A percentile compares a stretch with the other conserved stretches of the same genome.
Evolutionary conservation across 2,329 filamentous ascomycete genomes (phyloP).

Genomic region (Exophiala oligosperma): DNA sequence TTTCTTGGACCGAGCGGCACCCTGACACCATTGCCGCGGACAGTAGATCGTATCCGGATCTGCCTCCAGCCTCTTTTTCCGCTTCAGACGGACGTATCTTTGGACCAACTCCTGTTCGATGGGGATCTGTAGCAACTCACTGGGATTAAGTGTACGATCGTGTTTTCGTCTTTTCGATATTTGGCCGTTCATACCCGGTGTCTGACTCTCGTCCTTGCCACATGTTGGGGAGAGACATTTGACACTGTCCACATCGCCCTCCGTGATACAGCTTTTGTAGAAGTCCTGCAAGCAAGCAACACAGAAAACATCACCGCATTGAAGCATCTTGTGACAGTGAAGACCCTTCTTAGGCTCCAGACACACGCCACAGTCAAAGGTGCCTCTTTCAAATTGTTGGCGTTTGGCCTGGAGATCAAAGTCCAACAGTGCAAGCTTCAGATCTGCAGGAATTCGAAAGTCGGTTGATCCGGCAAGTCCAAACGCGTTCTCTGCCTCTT

Average conservation of each 20-base stretch:
- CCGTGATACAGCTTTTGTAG: slow-evolving; percentile 82
- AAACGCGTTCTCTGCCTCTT: slow-evolving; percentile 57
- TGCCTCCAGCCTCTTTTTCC: slow-evolving; percentile 87
- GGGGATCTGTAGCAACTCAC: slow-evolving; percentile 78
- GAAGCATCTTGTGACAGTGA: slow-evolving; percentile 75
- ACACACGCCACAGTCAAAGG: slow-evolving; percentile 86
- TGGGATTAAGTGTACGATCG: slow-evolving; percentile 72
- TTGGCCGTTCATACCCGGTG: slow-evolving; percentile 33
- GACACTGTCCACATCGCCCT: slow-evolving; percentile 77
- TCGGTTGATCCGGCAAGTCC: slow-evolving; percentile 44
- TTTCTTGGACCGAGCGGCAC: slow-evolving; percentile 74
- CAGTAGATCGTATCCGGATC: slow-evolving; percentile 93
- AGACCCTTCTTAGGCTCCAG: slow-evolving; percentile 88
- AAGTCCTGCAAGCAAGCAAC: slow-evolving; percentile 83
- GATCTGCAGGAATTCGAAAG: slow-evolving; percentile 45
- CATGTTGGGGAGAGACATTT: slow-evolving; percentile 80
- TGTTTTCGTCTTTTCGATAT: slow-evolving; percentile 54
- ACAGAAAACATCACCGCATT: slow-evolving; percentile 92
- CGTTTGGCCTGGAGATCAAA: slow-evolving; percentile 74
- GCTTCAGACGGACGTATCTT: slow-evolving; percentile 85
- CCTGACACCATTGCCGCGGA: slow-evolving; percentile 88
- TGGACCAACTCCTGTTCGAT: slow-evolving; percentile 71
- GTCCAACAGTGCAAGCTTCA: slow-evolving; percentile 72
- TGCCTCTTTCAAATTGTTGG: slow-evolving; percentile 76
- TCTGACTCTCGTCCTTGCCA: slow-evolving; percentile 52